Evolutionary conservation across 2,329 filamentous ascomycete species (phyloP).

Genomic region (Stachybotrys elegans): DNA sequence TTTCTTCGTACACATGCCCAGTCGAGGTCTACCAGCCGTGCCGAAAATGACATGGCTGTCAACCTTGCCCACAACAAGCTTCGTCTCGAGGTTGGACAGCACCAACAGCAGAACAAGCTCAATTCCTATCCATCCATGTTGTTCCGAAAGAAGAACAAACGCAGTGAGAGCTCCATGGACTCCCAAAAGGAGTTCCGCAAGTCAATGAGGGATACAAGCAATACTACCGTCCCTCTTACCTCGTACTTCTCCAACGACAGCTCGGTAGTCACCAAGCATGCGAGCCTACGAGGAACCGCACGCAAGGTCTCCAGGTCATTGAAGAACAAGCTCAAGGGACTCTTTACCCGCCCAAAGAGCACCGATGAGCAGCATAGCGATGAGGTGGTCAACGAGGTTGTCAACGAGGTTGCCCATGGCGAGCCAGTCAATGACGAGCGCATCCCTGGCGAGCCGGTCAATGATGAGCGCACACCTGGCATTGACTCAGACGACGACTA

Average conservation of each 20-base stretch:
- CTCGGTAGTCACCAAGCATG: conserved; percentile 18
- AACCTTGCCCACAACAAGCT: conserved; percentile 31
- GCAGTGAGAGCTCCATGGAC: conserved; percentile 24
- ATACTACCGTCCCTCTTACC: conserved; percentile 28
- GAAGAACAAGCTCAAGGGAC: conserved; percentile 52
- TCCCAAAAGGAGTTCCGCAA: conserved; percentile 44
- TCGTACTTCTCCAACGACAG: conserved; percentile 22
- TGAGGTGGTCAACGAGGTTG: no score
- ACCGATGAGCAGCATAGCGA: no score
- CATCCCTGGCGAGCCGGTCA: no score
- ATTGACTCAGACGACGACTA: conserved; percentile 20
- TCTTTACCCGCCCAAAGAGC: conserved; percentile 25
- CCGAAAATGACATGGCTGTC: conserved; percentile 27
- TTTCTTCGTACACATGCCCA: conserved; percentile 35
- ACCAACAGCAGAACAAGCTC: conserved; percentile 27
- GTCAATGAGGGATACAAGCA: conserved; percentile 44
- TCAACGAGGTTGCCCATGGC: no score
- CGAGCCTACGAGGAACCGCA: conserved; percentile 43
- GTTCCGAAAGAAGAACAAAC: conserved; percentile 33
- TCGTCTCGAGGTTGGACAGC: conserved; percentile 25
- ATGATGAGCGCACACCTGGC: conserved; percentile 8
- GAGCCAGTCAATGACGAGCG: no score
- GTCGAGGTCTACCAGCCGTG: conserved; percentile 11
- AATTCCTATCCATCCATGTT: conserved; percentile 38
- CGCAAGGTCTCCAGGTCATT: conserved; percentile 59